phyloP scores from a whole-genome alignment of 495 filamentous ascomycete species.

The Durotheca rogersii region DNA sequence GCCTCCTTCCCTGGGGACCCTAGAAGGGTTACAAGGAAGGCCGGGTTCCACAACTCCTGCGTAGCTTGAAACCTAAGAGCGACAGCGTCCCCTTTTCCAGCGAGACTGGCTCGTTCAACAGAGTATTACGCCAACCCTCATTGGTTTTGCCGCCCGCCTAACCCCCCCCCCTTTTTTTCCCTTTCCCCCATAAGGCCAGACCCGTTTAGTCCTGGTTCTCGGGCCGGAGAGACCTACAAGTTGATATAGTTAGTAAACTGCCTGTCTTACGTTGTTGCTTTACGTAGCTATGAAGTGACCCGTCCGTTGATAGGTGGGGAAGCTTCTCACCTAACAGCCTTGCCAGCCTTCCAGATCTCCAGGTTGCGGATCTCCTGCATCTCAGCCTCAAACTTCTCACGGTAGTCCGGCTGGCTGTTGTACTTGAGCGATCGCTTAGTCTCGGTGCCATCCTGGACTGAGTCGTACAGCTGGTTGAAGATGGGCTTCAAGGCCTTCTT shows the following conservation, averaged over 20 bases:
- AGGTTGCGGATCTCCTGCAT: constrained; percentile 92
- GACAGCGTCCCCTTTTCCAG: too few relatives aligned
- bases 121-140: too few relatives aligned
- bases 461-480: constrained; percentile 94
- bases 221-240: constrained; percentile 70
- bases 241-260: constrained; percentile 36
- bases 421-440: constrained; percentile 92
- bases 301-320: background rate
- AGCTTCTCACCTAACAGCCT: constrained; percentile 76
- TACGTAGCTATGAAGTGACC: too few relatives aligned
- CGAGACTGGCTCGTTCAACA: too few relatives aligned
- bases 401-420: constrained; percentile 92
- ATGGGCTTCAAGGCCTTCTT: constrained; percentile 96
- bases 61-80: too few relatives aligned
- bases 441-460: constrained; percentile 84
- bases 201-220: constrained; percentile 82
- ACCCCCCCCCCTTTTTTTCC: too few relatives aligned
- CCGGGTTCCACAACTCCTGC: too few relatives aligned
- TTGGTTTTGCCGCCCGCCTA: constrained; percentile 28
- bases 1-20: too few relatives aligned
- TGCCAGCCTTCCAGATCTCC: constrained; percentile 98
- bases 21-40: too few relatives aligned
- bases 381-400: constrained; percentile 93
- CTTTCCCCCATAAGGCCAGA: constrained; percentile 25
- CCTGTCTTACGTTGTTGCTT: too few relatives aligned